Evolutionary conservation across 352 stramenopile species (phyloP), one percentile per base, ranked within the genome.

Genomic region (Blastocystis sp.): DNA sequence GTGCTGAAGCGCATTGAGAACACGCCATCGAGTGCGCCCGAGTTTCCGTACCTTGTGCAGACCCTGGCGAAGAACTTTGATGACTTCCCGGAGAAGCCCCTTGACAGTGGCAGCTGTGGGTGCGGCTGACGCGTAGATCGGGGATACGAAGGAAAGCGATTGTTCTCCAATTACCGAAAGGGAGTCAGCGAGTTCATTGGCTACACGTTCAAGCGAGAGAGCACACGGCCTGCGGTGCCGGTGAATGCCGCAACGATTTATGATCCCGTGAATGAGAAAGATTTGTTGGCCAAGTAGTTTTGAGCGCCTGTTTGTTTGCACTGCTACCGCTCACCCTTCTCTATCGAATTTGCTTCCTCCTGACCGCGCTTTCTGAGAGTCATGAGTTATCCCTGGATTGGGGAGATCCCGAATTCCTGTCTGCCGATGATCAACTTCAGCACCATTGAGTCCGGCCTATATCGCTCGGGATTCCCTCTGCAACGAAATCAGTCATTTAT

Each of bases 21-120:
- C 91, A 48, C 90, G 71, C 90, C 91, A 17, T 93, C 92, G 65
- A 90, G 76, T 3, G 92, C 92, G 81, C 90, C 90, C 68, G 89
- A 91, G 78, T 98, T 98, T 89, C 91, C 94, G 71, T 91, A 94
- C 69, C 91, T 98, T 6, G 93, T 98, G 21, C 92, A 92, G 21
- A 92, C 94, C 89, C 94, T 98, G 63, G 98, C 95, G 60, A 93
- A 94, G 43, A 98, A 98, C 91, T 98, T 98, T 91, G 95, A 98
- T 90, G 95, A 97, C 43, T 98, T 98, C 91, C 92, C 96, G 59
- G 95, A 98, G 89, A 89, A 91, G n/a, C 71, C 71, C 4, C 14
- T 81, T 14, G 54, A 69, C 34, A 54, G 71, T 81, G 89, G 91
- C 19, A 90, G 91, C 90, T 28, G 91, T 92, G 66, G 91, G 89